phyloP scores from a whole-genome alignment of 805 yeast genomes.

The Saccharomycopsis olivae region DNA sequence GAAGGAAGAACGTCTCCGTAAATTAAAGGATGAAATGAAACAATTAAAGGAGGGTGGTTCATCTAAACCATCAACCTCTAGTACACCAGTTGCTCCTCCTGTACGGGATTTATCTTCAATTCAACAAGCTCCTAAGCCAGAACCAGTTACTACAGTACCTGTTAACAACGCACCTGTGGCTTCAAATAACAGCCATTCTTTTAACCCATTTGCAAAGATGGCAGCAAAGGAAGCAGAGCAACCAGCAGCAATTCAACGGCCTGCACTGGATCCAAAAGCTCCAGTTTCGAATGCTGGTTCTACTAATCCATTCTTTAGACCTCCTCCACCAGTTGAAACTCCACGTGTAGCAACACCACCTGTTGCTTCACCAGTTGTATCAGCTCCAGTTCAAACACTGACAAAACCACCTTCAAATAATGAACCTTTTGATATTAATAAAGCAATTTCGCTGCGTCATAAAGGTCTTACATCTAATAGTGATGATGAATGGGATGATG shows the following conservation, averaged over 20 bases:
- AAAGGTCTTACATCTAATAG: constrained; percentile 5
- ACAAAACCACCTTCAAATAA: not conserved
- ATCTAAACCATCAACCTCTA: not conserved
- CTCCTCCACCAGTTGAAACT: not conserved
- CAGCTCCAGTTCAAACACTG: not conserved
- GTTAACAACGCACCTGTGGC: not conserved
- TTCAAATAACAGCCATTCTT: not conserved
- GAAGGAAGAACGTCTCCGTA: constrained; percentile 16
- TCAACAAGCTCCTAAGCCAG: not conserved
- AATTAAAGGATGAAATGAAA: constrained; percentile 17
- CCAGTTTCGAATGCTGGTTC: no score
- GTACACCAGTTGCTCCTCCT: not conserved
- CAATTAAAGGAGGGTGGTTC: constrained; percentile 10
- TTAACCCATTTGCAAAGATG: constrained; percentile 11
- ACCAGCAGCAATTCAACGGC: not conserved
- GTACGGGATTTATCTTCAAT: constrained; percentile 6
- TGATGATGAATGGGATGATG: constrained; percentile 18
- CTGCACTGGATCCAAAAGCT: no score
- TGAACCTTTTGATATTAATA: constrained; percentile 13
- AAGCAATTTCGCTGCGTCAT: constrained; percentile 12
- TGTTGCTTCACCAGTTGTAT: not conserved
- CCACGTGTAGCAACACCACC: not conserved
- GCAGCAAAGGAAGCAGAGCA: not conserved
- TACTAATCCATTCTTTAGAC: not conserved
- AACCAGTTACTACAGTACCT: not conserved